phyloP scores from a whole-genome alignment of 345 rosid genomes.

The Arabis hirsuta region DNA sequence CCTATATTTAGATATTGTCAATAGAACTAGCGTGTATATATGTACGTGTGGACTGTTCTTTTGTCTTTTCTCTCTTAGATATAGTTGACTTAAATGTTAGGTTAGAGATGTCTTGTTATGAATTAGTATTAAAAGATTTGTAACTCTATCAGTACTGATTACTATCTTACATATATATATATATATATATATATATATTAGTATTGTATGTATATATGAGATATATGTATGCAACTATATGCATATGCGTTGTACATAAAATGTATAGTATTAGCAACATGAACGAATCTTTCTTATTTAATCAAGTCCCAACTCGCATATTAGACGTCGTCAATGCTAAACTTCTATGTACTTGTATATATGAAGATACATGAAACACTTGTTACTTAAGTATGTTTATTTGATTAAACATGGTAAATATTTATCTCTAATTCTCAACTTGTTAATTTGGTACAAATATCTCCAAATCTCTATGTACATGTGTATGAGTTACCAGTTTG shows the following conservation, averaged over 20 bases:
- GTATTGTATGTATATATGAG: neutral
- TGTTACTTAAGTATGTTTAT: conserved; percentile 9
- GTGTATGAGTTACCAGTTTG: neutral
- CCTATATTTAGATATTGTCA: conserved; percentile 11
- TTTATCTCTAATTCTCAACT: neutral
- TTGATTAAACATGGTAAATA: conserved; percentile 12
- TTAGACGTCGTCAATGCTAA: conserved; percentile 26
- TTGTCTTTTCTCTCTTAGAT: conserved; percentile 6
- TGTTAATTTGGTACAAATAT: neutral
- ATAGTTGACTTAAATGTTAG: conserved; percentile 33
- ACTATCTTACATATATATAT: too few relatives aligned
- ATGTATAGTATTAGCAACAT: conserved; percentile 18
- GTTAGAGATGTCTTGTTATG: conserved; percentile 33
- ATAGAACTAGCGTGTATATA: neutral
- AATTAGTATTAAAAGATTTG: conserved; percentile 1
- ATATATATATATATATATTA: neutral
- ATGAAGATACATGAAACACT: neutral
- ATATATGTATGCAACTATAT: neutral
- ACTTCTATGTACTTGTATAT: neutral
- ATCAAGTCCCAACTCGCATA: conserved; percentile 29
- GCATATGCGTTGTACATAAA: conserved; percentile 13
- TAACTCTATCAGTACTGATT: neutral
- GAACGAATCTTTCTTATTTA: conserved; percentile 33
- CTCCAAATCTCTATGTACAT: neutral
- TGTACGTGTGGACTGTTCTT: conserved; percentile 28